Evolutionary conservation across 176 grass and related monocot genomes (phyloP), one percentile per base, ranked within the genome.

Genomic region (Cymbopogon citratus): DNA sequence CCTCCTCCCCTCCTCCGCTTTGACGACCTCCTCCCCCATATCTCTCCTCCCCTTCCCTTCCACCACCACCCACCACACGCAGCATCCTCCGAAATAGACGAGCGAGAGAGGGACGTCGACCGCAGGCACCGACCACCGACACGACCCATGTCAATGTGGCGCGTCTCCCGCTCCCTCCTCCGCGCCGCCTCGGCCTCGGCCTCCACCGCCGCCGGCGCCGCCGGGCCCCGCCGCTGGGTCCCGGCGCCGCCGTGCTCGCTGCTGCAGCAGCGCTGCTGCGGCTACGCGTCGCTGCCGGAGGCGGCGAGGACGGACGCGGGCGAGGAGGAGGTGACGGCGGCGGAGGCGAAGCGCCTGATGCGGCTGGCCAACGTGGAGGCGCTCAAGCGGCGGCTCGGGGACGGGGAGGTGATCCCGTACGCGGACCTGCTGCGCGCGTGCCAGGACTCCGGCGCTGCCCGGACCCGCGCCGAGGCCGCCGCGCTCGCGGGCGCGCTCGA

Each of bases 261-360:
- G 40, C 38, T 1, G 38, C 38, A 38, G 44, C 44, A 46, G 51
- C 21, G 56, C 69, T 51, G 63, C 28, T 66, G 61, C 81, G 65
- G 73, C 66, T 77, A 65, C 56, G 76, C 90, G 24, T 89, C 89
- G 12, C 62, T 78, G 0, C 94, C 87, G 14, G 78, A 63, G 1
- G 71, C 71, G 61, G 14, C 49, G 70, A 40, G 51, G 66, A 68
- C 34, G 76, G 85, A 66, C 5, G 51, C 31, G 60, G 85, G 77
- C 4, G 45, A 21, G 59, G 81, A 69, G 61, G 78, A 80, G 71
- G 71, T 98, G 46, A 98, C 90, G 64, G 11, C 90, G 15, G 85
- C 81, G 76, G 96, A 98, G 92, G 87, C 89, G 40, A 81, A 85
- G 82, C 66, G 96, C 69, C 77, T 98, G 68, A 90, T 98, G 92